Percentiles rank a stretch among this genome's conserved stretches.
phyloP scores from a whole-genome alignment of 129 eudicot genomes.

The Flaveria linearis region DNA sequence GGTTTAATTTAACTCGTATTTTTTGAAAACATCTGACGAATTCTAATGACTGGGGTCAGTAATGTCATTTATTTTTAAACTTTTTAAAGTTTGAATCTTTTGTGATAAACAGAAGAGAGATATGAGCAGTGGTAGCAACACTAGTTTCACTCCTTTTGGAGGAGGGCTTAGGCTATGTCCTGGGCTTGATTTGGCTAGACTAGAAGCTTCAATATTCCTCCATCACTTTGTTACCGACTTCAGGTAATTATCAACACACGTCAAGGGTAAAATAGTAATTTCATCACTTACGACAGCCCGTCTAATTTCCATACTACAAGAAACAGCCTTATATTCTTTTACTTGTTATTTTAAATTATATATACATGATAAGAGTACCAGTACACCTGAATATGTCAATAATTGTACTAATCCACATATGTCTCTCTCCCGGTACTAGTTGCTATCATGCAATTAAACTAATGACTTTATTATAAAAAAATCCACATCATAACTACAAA shows the following conservation, averaged over 20 bases:
- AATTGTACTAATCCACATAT: too few relatives aligned
- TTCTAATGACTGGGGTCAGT: too few relatives aligned
- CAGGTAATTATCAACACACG: slow-evolving; percentile 44
- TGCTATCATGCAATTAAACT: too few relatives aligned
- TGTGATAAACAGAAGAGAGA: slow-evolving; percentile 51
- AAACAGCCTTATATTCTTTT: not conserved
- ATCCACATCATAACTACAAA: too few relatives aligned
- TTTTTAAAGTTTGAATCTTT: not conserved
- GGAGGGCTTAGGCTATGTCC: slow-evolving; percentile 99
- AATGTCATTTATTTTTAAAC: not conserved
- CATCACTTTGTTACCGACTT: slow-evolving; percentile 87
- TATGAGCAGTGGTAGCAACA: slow-evolving; percentile 44
- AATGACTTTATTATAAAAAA: too few relatives aligned
- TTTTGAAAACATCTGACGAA: too few relatives aligned
- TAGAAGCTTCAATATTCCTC: slow-evolving; percentile 91
- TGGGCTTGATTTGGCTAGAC: slow-evolving; percentile 91
- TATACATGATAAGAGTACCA: not conserved
- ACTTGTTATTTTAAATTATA: too few relatives aligned
- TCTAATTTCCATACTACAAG: not conserved
- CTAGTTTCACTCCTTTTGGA: slow-evolving; percentile 89
- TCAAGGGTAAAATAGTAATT: slow-evolving; percentile 10
- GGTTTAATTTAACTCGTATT: too few relatives aligned
- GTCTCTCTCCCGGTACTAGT: too few relatives aligned
- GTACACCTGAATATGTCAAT: too few relatives aligned
- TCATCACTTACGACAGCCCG: not conserved